A percentile compares a stretch with the other conserved stretches of the same genome.
Conservation (phyloP, 371 early-diverging fungal genomes). For the Mortierella sp. region DNA sequence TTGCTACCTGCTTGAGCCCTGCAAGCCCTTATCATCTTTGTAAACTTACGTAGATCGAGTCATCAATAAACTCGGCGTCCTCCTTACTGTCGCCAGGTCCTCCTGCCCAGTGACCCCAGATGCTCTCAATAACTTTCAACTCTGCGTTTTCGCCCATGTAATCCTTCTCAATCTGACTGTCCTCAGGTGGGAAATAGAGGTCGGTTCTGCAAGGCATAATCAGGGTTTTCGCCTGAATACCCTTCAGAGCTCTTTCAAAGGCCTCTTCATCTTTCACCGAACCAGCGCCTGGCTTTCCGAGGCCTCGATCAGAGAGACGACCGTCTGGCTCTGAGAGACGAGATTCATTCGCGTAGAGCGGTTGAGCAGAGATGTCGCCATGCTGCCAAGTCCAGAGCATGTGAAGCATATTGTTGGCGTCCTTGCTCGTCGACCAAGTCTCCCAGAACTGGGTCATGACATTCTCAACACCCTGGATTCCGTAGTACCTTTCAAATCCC, state of each 20-base stretch:
- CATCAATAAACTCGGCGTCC: conserved; percentile 25
- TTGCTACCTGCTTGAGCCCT: not conserved
- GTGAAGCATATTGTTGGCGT: conserved; percentile 38
- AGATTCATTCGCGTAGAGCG: conserved; percentile 25
- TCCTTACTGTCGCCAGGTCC: conserved; percentile 25
- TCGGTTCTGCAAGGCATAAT: conserved; percentile 26
- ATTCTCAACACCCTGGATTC: conserved; percentile 19
- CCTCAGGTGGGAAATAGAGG: conserved; percentile 36
- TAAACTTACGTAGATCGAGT: conserved; percentile 24
- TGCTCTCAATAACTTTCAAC: conserved; percentile 33
- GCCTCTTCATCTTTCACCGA: conserved; percentile 17
- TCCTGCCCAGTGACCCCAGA: conserved; percentile 37
- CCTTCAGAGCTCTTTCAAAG: conserved; percentile 21
- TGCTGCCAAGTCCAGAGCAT: conserved; percentile 43
- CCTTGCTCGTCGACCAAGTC: conserved; percentile 32
- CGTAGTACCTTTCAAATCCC: conserved; percentile 34
- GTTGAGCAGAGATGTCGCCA: conserved; percentile 25
- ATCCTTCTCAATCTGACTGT: conserved; percentile 37
- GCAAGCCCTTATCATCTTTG: not conserved
- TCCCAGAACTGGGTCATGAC: conserved; percentile 35
- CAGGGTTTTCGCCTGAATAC: conserved; percentile 21
- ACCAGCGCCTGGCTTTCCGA: conserved; percentile 21
- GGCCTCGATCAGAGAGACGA: conserved; percentile 24
- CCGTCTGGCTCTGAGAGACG: conserved; percentile 8
- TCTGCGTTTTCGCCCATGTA: conserved; percentile 33